Conservation (phyloP, 129 eudicot genomes). For the Oenanthe sinensis region DNA sequence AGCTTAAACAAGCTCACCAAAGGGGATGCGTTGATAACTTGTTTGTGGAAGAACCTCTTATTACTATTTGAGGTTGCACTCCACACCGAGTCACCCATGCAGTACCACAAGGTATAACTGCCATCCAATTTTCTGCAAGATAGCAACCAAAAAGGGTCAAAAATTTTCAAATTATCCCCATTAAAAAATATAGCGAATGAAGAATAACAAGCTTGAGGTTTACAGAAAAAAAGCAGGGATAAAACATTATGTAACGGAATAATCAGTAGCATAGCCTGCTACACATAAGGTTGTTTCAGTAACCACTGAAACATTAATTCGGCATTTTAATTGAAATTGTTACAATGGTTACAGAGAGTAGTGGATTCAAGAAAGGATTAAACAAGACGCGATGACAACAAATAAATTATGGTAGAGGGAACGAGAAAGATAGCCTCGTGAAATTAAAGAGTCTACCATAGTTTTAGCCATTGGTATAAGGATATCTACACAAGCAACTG, state of each 20-base stretch:
- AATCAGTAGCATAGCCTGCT: too few species aligned
- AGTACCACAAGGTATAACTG: constrained; percentile 70
- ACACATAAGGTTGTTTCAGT: too few species aligned
- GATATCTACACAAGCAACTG: neutral
- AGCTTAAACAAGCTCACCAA: constrained; percentile 25
- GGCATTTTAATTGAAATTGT: too few species aligned
- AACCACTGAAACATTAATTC: too few species aligned
- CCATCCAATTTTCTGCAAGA: constrained; percentile 41
- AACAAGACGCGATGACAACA: neutral
- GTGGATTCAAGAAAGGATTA: neutral
- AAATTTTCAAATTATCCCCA: neutral
- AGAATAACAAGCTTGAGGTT: too few species aligned
- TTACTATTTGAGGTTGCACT: constrained; percentile 41
- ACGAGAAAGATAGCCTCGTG: neutral
- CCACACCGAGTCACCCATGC: constrained; percentile 76
- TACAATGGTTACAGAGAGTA: too few species aligned
- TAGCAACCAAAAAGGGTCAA: neutral
- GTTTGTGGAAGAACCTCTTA: constrained; percentile 30
- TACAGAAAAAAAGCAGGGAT: too few species aligned
- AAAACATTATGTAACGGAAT: too few species aligned
- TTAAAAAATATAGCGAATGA: too few species aligned
- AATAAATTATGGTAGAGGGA: neutral
- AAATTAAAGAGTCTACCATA: neutral
- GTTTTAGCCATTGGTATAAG: neutral
- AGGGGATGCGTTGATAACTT: constrained; percentile 22